phyloP scores from a whole-genome alignment of 495 filamentous ascomycete species.

The Xylaria scruposa region DNA sequence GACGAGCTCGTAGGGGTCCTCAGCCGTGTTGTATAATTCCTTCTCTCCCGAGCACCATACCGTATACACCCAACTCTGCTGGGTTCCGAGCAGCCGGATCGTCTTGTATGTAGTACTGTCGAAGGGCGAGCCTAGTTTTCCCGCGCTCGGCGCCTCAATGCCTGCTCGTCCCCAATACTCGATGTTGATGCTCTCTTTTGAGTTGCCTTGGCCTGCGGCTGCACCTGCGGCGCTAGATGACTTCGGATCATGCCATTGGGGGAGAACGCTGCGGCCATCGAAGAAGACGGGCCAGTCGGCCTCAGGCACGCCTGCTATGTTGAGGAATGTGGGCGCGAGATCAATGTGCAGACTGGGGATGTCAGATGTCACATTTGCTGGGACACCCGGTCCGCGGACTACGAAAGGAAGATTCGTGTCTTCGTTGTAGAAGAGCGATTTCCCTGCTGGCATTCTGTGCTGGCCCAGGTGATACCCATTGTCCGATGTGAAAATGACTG shows the following conservation, averaged over 20 bases:
- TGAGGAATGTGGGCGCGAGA: constrained; percentile 26
- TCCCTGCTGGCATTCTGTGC: constrained; percentile 64
- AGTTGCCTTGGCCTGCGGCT: constrained; percentile 3
- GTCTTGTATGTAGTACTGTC: constrained; percentile 59
- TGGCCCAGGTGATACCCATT: constrained; percentile 70
- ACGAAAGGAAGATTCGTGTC: constrained; percentile 65
- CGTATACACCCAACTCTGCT: constrained; percentile 56
- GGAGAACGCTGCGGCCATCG: constrained; percentile 27
- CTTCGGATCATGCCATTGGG: constrained; percentile 19
- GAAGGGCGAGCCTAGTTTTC: constrained; percentile 26
- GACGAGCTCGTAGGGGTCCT: constrained; percentile 25
- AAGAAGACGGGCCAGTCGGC: constrained; percentile 31
- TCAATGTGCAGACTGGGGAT: constrained; percentile 24
- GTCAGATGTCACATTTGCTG: constrained; percentile 25
- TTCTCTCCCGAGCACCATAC: constrained; percentile 60
- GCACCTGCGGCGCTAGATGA: constrained; percentile 31
- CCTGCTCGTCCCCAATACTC: constrained; percentile 57
- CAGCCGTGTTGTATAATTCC: constrained; percentile 54
- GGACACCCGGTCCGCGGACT: constrained; percentile 56
- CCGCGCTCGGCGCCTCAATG: constrained; percentile 45
- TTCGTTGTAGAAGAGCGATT: constrained; percentile 62
- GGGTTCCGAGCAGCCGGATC: constrained; percentile 48
- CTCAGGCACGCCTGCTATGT: constrained; percentile 18
- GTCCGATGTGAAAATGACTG: constrained; percentile 63
- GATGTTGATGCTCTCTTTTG: constrained; percentile 56